phyloP scores from a whole-genome alignment of 257 asterid genomes.

The Thymus mandschuricus region DNA sequence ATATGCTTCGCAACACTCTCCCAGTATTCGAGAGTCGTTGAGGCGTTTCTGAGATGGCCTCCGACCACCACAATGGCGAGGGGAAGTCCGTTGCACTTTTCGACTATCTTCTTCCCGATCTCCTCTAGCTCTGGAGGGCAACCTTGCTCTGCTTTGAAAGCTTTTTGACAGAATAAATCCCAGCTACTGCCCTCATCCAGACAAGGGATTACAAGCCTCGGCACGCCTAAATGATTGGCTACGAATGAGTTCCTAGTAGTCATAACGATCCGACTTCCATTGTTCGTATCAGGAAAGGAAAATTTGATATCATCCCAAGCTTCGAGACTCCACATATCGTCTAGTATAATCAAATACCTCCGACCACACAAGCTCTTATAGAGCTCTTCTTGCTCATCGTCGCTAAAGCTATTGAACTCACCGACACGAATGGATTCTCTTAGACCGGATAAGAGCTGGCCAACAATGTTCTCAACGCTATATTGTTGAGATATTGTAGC shows the following conservation, averaged over 20 bases:
- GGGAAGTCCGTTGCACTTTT: not conserved
- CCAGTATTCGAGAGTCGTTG: not conserved
- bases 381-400: too few species aligned
- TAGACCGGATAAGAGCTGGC: too few species aligned
- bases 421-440: too few species aligned
- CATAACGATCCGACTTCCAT: not conserved
- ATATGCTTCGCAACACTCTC: not conserved
- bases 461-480: too few species aligned
- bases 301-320: not conserved
- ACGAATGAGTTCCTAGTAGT: not conserved
- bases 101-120: not conserved
- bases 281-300: not conserved
- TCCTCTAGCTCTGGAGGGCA: not conserved
- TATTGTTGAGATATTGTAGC: too few species aligned
- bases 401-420: not conserved
- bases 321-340: conserved; percentile 1
- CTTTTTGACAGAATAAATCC: not conserved
- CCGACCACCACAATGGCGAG: not conserved
- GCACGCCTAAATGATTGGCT: not conserved
- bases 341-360: conserved; percentile 4
- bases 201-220: not conserved
- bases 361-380: too few species aligned
- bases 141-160: not conserved
- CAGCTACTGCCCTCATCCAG: not conserved
- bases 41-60: not conserved